Evolutionary conservation across 768 basidiomycete species (phyloP).

Genomic region (Obba rivulosa): DNA sequence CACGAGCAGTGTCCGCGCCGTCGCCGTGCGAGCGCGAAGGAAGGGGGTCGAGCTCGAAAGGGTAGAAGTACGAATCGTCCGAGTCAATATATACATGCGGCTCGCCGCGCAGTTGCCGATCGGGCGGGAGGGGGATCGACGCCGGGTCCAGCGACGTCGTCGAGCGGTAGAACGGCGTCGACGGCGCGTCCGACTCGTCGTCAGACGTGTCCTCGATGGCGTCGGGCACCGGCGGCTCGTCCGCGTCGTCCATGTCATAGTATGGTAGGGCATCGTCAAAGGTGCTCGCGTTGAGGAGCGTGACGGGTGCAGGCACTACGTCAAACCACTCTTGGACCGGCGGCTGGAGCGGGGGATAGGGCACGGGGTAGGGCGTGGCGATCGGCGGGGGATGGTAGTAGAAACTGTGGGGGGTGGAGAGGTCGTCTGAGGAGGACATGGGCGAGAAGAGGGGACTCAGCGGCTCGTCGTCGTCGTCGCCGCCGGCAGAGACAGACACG

Average conservation of each 20-base stretch:
- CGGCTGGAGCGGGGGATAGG: constrained; percentile 60
- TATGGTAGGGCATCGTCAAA: constrained; percentile 60
- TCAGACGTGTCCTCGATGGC: constrained; percentile 82
- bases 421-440: constrained; percentile 75
- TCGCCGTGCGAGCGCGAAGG: constrained; percentile 67
- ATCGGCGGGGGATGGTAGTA: constrained; percentile 41
- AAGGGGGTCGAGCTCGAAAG: constrained; percentile 65
- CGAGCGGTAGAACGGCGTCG: constrained; percentile 60
- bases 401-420: constrained; percentile 43
- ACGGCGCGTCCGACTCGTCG: constrained; percentile 72
- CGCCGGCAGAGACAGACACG: constrained; percentile 47
- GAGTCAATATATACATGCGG: constrained; percentile 56
- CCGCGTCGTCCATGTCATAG: constrained; percentile 56
- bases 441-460: constrained; percentile 65
- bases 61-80: constrained; percentile 55
- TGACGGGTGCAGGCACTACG: constrained; percentile 34
- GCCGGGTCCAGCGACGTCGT: constrained; percentile 52
- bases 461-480: constrained; percentile 54
- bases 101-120: constrained; percentile 37
- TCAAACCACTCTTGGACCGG: constrained; percentile 50
- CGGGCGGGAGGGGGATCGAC: constrained; percentile 43
- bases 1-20: constrained; percentile 34
- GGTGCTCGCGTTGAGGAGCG: constrained; percentile 28
- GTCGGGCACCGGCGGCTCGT: constrained; percentile 69
- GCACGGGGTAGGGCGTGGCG: constrained; percentile 53